These are phyloP conservation scores for Mycena metata DNA, from an alignment of 768 basidiomycete genomes.

Conservation along the genomic window DNA sequence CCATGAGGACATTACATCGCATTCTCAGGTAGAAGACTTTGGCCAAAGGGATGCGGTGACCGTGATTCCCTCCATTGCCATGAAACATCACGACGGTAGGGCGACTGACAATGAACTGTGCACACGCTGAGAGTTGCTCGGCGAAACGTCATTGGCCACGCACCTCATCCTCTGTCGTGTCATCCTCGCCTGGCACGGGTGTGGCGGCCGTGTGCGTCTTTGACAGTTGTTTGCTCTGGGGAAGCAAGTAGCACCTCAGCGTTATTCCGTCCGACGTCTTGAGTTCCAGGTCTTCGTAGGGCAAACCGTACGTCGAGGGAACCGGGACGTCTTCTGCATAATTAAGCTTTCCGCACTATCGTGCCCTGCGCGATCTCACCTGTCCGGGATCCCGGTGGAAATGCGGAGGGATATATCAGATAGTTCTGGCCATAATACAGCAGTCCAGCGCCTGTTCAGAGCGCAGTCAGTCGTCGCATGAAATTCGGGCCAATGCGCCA, in stretches of 20 bases:
- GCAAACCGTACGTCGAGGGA: slow-evolving; percentile 78
- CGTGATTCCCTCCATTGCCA: slow-evolving; percentile 89
- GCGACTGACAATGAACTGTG: slow-evolving; percentile 61
- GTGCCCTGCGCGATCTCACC: slow-evolving; percentile 58
- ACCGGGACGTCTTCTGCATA: slow-evolving; percentile 70
- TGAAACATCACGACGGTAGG: slow-evolving; percentile 96
- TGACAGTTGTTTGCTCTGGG: slow-evolving; percentile 67
- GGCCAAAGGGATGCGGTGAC: slow-evolving; percentile 92
- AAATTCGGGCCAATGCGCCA: slow-evolving; percentile 1
- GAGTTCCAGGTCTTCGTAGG: slow-evolving; percentile 82
- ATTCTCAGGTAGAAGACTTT: slow-evolving; percentile 84
- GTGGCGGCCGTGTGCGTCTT: slow-evolving; percentile 49
- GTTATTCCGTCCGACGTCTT: slow-evolving; percentile 79
- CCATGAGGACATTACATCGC: slow-evolving; percentile 94
- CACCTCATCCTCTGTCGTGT: slow-evolving; percentile 73
- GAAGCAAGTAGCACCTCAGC: slow-evolving; percentile 83
- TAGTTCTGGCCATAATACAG: slow-evolving; percentile 90
- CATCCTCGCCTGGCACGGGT: slow-evolving; percentile 51
- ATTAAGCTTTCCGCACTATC: slow-evolving; percentile 30
- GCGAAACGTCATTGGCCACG: slow-evolving; percentile 28
- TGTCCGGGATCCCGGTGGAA: slow-evolving; percentile 81
- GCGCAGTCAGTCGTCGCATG: slow-evolving; percentile 22
- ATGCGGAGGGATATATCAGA: slow-evolving; percentile 91
- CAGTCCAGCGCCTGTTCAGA: slow-evolving; percentile 70
- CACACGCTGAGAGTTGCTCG: neutral